Conservation (phyloP, 441 rosid genomes). For the Pelargonium australe region DNA sequence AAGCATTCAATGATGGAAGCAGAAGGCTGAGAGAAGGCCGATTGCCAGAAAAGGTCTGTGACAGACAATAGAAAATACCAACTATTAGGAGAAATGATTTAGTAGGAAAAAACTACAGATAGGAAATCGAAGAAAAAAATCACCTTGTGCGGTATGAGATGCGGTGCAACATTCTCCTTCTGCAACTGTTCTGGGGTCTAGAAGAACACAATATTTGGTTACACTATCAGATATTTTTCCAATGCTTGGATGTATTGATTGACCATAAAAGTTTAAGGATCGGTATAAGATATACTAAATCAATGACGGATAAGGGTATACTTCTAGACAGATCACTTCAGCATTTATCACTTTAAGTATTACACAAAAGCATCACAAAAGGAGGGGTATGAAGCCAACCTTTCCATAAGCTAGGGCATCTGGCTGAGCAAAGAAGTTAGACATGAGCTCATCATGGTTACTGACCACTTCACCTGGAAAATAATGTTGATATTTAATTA, state of each 20-base stretch:
- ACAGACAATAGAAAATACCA: conserved; percentile 11
- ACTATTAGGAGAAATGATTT: conserved; percentile 13
- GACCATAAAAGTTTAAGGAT: not conserved
- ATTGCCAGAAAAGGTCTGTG: conserved; percentile 75
- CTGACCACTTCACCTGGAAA: conserved; percentile 73
- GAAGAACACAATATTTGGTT: conserved; percentile 18
- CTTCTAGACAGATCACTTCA: too few species aligned
- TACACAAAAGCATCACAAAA: not conserved
- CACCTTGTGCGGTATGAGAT: conserved; percentile 94
- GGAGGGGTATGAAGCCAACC: conserved; percentile 36
- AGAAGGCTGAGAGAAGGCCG: conserved; percentile 91
- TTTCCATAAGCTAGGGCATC: conserved; percentile 96
- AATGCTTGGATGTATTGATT: not conserved
- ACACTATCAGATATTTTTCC: conserved; percentile 9
- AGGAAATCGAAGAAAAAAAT: not conserved
- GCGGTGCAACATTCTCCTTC: conserved; percentile 61
- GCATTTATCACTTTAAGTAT: not conserved
- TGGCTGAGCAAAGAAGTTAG: conserved; percentile 97
- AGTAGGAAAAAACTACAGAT: not conserved
- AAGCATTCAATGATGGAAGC: conserved; percentile 70
- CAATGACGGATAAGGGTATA: not conserved
- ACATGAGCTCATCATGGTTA: conserved; percentile 98
- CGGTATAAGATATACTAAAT: not conserved
- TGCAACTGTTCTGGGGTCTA: conserved; percentile 81
- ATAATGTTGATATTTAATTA: conserved; percentile 10